Evolutionary conservation across 2,329 filamentous ascomycete species (phyloP), one percentile per base, ranked within the genome.

Genomic region (Clarireedia paspali): DNA sequence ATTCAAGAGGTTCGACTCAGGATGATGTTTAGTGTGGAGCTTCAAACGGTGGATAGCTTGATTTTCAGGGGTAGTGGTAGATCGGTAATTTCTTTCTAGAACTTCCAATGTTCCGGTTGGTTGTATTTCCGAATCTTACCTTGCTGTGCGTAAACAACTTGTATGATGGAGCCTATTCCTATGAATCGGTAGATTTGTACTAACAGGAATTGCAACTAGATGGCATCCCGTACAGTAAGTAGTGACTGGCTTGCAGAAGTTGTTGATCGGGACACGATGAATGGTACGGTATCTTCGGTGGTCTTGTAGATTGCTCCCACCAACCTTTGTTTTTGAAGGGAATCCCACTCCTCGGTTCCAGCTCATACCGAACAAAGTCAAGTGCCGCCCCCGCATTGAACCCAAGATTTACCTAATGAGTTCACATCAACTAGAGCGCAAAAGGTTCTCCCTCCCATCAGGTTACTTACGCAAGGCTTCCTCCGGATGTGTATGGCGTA

Each of bases 1-100:
- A 34, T 27, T 42, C 42, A 24, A 38, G 30, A 54, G 30, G 24
- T 23, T 34, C 39, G 23, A 24, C 39, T 39, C 44, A 30, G 15
- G n/a, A 5, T n/a, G n/a, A 49, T 54, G 45, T 24, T 36, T 17
- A 42, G 30, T n/a, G 36, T 23, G 24, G 34, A 15, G 36, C 20
- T n/a, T 49, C 36, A 54, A 34, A 34, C 26, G 39, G 39, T 42
- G 39, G 39, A 42, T 42, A 42, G n/a, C 39, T 14, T 42, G 39
- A 9, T n/a, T 34, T 42, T 47, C 45, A 55, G 46, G 53, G 53
- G 46, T 10, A 17, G 17, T 20, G 39, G 14, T 10, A 27, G 40
- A 44, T 44, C 53, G 53, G 53, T 55, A 55, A 55, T 55, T 55
- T n/a, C 17, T 38, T 55, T 50, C 36, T 50, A 44, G 38, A 55